Evolutionary conservation across 495 filamentous ascomycete species (phyloP).

Genomic region (Daldinia vernicosa): DNA sequence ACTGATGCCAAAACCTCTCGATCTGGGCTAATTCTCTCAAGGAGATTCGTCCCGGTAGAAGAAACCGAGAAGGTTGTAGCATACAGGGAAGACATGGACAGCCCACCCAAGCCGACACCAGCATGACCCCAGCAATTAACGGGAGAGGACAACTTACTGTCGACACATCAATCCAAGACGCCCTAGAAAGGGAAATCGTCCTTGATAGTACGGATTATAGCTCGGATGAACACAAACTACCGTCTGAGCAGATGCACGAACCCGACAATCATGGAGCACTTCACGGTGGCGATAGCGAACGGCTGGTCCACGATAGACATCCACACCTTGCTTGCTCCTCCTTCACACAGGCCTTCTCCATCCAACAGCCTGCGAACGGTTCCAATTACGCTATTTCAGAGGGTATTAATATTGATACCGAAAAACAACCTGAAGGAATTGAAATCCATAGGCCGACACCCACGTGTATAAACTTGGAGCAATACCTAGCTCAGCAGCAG

Average conservation of each 20-base stretch:
- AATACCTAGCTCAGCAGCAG: constrained; percentile 10
- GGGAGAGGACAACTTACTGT: constrained; percentile 1
- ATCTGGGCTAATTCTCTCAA: background rate
- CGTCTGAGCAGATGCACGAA: background rate
- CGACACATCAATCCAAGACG: background rate
- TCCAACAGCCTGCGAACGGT: constrained; percentile 4
- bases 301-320: background rate
- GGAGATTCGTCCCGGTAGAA: background rate
- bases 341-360: background rate
- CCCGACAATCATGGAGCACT: background rate
- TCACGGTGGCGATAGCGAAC: background rate
- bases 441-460: background rate
- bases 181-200: background rate
- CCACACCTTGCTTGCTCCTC: background rate
- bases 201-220: background rate
- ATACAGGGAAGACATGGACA: background rate
- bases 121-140: background rate
- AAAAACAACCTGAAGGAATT: background rate
- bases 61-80: background rate
- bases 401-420: background rate
- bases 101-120: background rate
- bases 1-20: background rate
- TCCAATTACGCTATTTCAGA: background rate
- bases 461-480: background rate
- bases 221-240: background rate